Percentiles rank a stretch among this genome's conserved stretches.
These are phyloP conservation scores for Cordyceps militaris DNA, from an alignment of 2,329 filamentous ascomycete genomes.

Conservation along the genomic window DNA sequence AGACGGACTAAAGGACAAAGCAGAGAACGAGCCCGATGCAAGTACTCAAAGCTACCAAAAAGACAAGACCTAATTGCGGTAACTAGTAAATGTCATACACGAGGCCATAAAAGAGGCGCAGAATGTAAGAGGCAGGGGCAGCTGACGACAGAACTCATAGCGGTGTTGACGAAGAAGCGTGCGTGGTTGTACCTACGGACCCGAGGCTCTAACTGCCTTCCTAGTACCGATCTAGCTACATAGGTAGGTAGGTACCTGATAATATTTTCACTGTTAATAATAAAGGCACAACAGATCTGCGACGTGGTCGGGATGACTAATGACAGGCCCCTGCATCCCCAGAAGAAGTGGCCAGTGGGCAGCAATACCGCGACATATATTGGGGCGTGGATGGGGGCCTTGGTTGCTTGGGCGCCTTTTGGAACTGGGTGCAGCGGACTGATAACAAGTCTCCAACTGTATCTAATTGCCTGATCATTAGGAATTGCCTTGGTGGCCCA, in stretches of 20 bases:
- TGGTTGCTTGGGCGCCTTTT: neutral
- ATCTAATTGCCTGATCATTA: neutral
- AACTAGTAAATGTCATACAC: too few species aligned
- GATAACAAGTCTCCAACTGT: neutral
- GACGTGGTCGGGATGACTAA: conserved; percentile 10
- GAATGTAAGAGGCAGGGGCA: too few species aligned
- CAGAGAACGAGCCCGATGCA: too few species aligned
- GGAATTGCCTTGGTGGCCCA: neutral
- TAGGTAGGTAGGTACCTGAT: conserved; percentile 3
- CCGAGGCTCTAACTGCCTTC: neutral
- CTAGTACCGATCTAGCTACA: too few species aligned
- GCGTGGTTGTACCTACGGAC: neutral
- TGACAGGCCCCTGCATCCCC: neutral
- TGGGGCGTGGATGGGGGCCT: neutral
- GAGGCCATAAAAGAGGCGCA: too few species aligned
- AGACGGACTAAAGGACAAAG: too few species aligned
- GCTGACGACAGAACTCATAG: too few species aligned
- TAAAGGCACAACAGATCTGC: neutral
- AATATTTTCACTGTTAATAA: too few species aligned
- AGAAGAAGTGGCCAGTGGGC: neutral
- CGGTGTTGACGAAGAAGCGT: too few species aligned
- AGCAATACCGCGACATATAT: neutral
- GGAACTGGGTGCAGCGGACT: neutral
- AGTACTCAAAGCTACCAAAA: too few species aligned
- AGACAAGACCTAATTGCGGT: too few species aligned